phyloP scores from a whole-genome alignment of 2,329 filamentous ascomycete species.

The Phialocephala subalpina region DNA sequence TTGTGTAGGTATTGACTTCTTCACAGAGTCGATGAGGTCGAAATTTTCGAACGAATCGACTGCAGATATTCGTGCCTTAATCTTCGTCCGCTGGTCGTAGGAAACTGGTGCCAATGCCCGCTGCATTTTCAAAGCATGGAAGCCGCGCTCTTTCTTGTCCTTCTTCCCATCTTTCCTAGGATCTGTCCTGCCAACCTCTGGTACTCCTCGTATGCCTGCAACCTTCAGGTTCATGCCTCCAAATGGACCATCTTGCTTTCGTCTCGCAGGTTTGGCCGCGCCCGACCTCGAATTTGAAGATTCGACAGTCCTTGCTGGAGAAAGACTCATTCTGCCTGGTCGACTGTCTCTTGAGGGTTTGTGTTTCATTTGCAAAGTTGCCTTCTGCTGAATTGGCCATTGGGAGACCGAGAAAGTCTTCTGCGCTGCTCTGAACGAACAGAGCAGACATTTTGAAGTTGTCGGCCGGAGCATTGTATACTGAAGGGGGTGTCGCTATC shows the following conservation, averaged over 20 bases:
- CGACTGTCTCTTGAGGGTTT: slow-evolving; percentile 31
- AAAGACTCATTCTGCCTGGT: slow-evolving; percentile 40
- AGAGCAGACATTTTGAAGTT: slow-evolving; percentile 39
- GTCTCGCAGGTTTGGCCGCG: slow-evolving; percentile 43
- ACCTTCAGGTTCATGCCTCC: slow-evolving; percentile 65
- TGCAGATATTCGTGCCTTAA: slow-evolving; percentile 66
- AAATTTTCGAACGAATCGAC: slow-evolving; percentile 86
- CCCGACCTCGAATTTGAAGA: slow-evolving; percentile 20
- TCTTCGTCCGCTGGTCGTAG: slow-evolving; percentile 68
- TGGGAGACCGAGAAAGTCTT: slow-evolving; percentile 22
- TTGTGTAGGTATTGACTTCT: slow-evolving; percentile 75
- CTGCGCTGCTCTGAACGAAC: slow-evolving; percentile 36
- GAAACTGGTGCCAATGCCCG: slow-evolving; percentile 77
- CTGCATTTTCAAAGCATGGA: slow-evolving; percentile 94
- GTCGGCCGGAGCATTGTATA: slow-evolving; percentile 39
- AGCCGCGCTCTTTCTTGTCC: slow-evolving; percentile 52
- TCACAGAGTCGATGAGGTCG: slow-evolving; percentile 74
- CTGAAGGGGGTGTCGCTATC: slow-evolving; percentile 4
- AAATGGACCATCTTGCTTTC: slow-evolving; percentile 60
- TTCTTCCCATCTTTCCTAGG: slow-evolving; percentile 46
- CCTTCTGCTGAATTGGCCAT: slow-evolving; percentile 39
- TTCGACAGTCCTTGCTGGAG: slow-evolving; percentile 35
- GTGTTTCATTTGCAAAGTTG: slow-evolving; percentile 31
- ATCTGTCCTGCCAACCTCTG: slow-evolving; percentile 39
- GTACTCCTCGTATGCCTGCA: slow-evolving; percentile 52